Base-by-base conservation (phyloP, 2,329 filamentous ascomycete genomes). In the Pleomassaria siparia region DNA sequence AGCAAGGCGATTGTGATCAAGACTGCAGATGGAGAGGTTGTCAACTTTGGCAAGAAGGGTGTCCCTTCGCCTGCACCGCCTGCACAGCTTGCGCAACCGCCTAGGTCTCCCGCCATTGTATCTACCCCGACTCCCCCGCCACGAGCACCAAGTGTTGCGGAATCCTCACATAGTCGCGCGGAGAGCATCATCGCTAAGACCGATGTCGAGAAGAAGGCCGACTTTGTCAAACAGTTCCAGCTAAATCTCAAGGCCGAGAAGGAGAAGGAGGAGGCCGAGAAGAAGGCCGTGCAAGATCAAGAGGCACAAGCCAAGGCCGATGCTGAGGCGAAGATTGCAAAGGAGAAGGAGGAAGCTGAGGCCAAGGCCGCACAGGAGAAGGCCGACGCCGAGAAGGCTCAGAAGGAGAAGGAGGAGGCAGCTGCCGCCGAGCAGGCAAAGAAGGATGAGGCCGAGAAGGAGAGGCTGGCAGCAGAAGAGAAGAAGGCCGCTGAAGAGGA, bases 1-100 rank as follows among this genome's bases (percentile, higher is more conserved):
- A 90, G 83, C 71, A 85, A 84, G 40, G 85, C 87, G 1, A 87
- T 96, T 56, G 79, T 85, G 40, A 96, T 96, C 77, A 95, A 90
- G 78, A 89, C 90, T 63, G 81, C 86, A 24, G 81, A 86, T 46
- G 91, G 90, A 53, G 89, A 94, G 66, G 82, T 84, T 24, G 76
- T 96, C 59, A 78, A 81, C 78, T 75, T 88, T 76, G 67, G 82
- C 35, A 75, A 73, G 51, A 72, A 71, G 49, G 66, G 67, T 43
- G 50, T 67, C 11, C 62, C 69, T 10, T 69, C 80, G 8, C 69
- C 70, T 16, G 76, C 64, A 20, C 62, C 64, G 13, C 44, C 64
- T 25, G 62, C 65, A n/a, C 60, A 78, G 11, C 56, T 60, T 15
- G 74, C 64, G 73, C 74, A 79, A 16, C 80, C 78, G 46, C 77